Evolutionary conservation across 2,329 filamentous ascomycete species (phyloP), one percentile per base, ranked within the genome.

Genomic region (Colletotrichum aenigma): DNA sequence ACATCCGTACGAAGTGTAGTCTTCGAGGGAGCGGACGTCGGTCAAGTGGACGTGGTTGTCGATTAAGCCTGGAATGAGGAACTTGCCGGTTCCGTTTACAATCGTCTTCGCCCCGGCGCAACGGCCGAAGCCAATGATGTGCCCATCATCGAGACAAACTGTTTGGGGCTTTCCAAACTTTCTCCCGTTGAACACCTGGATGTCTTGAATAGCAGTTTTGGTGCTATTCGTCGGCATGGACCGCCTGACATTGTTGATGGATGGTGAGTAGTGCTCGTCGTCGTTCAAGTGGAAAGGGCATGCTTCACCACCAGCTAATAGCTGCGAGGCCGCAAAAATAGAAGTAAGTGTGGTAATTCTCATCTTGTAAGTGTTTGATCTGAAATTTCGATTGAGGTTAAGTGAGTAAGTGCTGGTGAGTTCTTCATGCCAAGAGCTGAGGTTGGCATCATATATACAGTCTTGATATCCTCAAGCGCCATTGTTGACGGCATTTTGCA

Each of bases 11-110:
- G 79, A 78, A 30, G 79, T 80, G 66, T 79, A 77, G 24, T 69
- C 77, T 24, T 77, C 76, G 21, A 81, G 70, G 4, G 75, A 78
- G 12, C 74, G 76, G 30, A 80, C 61, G 13, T 79, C 76, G 15
- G 58, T 52, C 9, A 80, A 66, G 55, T 81, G 81, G 8, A 80
- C 58, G 58, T 82, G 81, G 2, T 78, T 77, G 48, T 81, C 80
- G 70, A 81, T 82, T 15, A 82, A 69, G 10, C 80, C 79, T 0
- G 81, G 81, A 10, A 82, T 80, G 7, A 81, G 74, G 48, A 80
- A 77, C 15, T 78, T 65, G 32, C 80, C 79, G 16, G 67, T 76
- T 28, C 71, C 79, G 34, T 82, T 79, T 30, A 82, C 64, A 15
- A 55, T 67, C 18, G 28, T 64, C 7, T 28, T 24, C 28, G 61